Evolutionary conservation across 2,329 filamentous ascomycete species (phyloP), one percentile per base, ranked within the genome.

Genomic region (Juglanconis sp.): DNA sequence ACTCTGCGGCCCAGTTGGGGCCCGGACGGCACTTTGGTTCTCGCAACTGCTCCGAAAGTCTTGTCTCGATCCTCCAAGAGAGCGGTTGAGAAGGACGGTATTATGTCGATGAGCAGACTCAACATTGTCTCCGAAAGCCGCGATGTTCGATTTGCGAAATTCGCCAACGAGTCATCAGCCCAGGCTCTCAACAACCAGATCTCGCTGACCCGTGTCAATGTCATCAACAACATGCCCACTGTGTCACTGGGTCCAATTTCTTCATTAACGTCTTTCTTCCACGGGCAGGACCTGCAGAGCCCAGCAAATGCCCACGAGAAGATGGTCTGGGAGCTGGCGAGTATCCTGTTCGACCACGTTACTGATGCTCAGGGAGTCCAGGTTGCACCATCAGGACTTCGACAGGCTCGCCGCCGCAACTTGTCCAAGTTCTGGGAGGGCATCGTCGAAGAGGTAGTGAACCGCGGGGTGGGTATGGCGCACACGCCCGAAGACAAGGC

Each of bases 251-350:
- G 70, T 42, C 70, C 74, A 1, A 71, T 75, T 5, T 76, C 80
- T 59, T 75, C 77, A 1, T 80, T 87, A 60, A 77, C 77, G 15
- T 73, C 80, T 9, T 77, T 87, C 59, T 78, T 78, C 32, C 72
- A 77, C 55, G 69, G 72, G 17, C 73, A 75, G 11, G 68, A 74
- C 46, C 62, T 63, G 11, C 62, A 63, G 9, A 56, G 74, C 62
- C 65, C 70, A 2, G 60, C 65, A 1, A 73, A 67, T 57, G 73
- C 77, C 24, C 85, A 91, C 60, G 91, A 96, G 73, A 85, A 87
- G 68, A 80, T 86, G 13, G 86, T 95, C 1, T 99, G 96, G 95
- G 84, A 91, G 63, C 80, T 99, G 40, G 88, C 91, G 1, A 90
- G 90, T 60, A 87, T 97, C 42, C 81, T 99, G 3, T 99, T 96